Percentiles rank a stretch among this genome's conserved stretches.
These are phyloP conservation scores for Chlorella ohadii DNA, from an alignment of 139 green algal species.

Conservation along the genomic window DNA sequence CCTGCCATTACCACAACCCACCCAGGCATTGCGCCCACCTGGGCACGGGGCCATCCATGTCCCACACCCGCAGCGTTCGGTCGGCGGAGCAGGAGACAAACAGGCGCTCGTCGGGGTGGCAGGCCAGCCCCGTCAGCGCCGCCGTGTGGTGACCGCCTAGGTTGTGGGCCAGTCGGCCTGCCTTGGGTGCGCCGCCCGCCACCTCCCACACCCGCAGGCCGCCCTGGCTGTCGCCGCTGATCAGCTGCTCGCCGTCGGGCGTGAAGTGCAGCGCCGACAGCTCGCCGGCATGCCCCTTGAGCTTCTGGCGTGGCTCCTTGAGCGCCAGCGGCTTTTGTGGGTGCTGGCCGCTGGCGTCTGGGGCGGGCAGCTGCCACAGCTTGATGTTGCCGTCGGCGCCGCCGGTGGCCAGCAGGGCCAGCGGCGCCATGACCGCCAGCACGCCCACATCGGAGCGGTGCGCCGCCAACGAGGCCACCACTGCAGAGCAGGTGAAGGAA, in stretches of 20 bases:
- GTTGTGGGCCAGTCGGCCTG: conserved; percentile 17
- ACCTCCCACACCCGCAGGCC: conserved; percentile 31
- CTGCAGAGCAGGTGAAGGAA: background rate
- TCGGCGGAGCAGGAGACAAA: conserved; percentile 21
- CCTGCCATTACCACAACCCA: too few relatives aligned
- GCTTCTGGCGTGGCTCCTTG: background rate
- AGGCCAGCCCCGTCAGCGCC: background rate
- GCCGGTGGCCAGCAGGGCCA: conserved; percentile 16
- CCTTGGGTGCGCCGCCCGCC: background rate
- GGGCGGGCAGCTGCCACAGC: background rate
- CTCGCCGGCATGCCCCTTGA: conserved; percentile 12
- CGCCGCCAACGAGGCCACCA: background rate
- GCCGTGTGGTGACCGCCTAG: conserved; percentile 1
- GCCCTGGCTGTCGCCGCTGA: conserved; percentile 15
- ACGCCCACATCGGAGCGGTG: background rate
- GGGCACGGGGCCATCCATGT: conserved; percentile 11
- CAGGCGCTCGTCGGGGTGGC: conserved; percentile 32
- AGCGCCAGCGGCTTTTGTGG: background rate
- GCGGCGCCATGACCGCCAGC: background rate
- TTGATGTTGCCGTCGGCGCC: conserved; percentile 26
- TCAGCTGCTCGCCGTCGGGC: conserved; percentile 24
- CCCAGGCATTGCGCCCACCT: too few relatives aligned
- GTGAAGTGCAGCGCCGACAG: conserved; percentile 12
- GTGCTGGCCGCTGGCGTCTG: background rate
- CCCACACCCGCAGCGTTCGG: conserved; percentile 21